Evolutionary conservation across 2,329 filamentous ascomycete genomes (phyloP), one percentile per base, ranked within the genome.

Genomic region (Grosmannia huntii): DNA sequence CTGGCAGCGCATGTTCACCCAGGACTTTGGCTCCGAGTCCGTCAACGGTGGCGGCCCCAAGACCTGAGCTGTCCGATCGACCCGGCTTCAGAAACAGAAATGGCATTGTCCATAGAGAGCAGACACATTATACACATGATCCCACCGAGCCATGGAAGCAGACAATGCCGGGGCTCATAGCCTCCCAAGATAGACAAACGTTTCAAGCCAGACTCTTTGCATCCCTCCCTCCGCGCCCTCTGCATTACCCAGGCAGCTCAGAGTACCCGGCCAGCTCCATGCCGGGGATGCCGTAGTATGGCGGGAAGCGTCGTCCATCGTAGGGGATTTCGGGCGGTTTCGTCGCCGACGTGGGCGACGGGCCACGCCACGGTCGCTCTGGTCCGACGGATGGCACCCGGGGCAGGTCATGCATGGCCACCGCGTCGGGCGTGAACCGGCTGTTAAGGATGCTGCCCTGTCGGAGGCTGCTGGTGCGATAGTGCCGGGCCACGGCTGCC

Each of bases 1-100:
- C 28, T 90, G 85, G 85, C 84, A 89, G 70, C 77, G 76, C 57
- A 78, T 90, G 5, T 89, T 89, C 65, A 73, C 76, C 19, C 77
- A 79, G 62, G 77, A 79, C n/a, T 70, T 72, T 59, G 63, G 61
- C 12, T 66, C 67, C 19, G 60, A 62, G n/a, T 44, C 38, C 44
- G 19, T 11, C 23, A 49, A 48, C 38, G 48, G 36, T 21, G 27
- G n/a, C 49, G 12, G 23, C 48, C 12, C 28, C 14, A 50, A 50
- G 48, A 27, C 48, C 5, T 50, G 23, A 50, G 12, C 41, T 16
- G 41, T 19, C 19, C 19, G 16, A 9, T 21, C 7, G 19, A n/a
- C 19, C 12, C 41, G 41, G 41, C 41, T 44, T 44, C 41, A 9
- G 41, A 5, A 44, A 44, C 41, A 44, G 19, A 44, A 44, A 44